Percentiles rank a stretch among this genome's conserved stretches.
These are phyloP conservation scores for Elsinoe australis DNA, from an alignment of 2,329 filamentous ascomycete genomes.

Conservation along the genomic window DNA sequence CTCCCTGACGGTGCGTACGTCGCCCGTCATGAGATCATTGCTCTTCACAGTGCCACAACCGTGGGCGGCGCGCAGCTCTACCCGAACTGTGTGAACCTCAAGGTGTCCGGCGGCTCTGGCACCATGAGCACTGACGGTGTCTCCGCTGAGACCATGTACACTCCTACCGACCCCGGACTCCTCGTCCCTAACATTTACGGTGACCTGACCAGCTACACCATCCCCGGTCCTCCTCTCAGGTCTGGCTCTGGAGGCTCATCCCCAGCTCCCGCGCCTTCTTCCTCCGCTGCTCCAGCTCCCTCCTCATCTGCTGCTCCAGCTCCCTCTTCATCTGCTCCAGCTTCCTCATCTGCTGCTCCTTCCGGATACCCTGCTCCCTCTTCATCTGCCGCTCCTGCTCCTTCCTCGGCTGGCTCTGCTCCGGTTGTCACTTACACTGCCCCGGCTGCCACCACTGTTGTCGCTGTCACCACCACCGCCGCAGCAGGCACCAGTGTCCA, in stretches of 20 bases:
- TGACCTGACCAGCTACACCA: constrained; percentile 39
- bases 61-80: constrained; percentile 41
- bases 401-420: no score
- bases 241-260: constrained; percentile 16
- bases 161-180: constrained; percentile 50
- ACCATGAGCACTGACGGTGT: constrained; percentile 44
- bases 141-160: constrained; percentile 50
- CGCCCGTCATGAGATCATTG: constrained; percentile 54
- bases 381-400: constrained; percentile 2
- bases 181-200: constrained; percentile 51
- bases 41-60: constrained; percentile 47
- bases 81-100: constrained; percentile 50
- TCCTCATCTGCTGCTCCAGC: constrained; percentile 10
- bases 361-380: not conserved
- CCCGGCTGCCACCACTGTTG: constrained; percentile 19
- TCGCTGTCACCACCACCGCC: constrained; percentile 19
- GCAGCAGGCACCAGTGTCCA: not conserved
- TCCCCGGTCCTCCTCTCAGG: constrained; percentile 45
- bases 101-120: constrained; percentile 47
- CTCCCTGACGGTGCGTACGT: constrained; percentile 54
- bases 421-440: constrained; percentile 9
- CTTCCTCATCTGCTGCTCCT: constrained; percentile 11
- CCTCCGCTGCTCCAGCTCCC: constrained; percentile 7
- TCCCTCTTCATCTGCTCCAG: constrained; percentile 9
- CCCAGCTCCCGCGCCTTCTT: constrained; percentile 15